phyloP scores from a whole-genome alignment of 2,329 filamentous ascomycete genomes.

The Cephalotrichum gorgonifer region DNA sequence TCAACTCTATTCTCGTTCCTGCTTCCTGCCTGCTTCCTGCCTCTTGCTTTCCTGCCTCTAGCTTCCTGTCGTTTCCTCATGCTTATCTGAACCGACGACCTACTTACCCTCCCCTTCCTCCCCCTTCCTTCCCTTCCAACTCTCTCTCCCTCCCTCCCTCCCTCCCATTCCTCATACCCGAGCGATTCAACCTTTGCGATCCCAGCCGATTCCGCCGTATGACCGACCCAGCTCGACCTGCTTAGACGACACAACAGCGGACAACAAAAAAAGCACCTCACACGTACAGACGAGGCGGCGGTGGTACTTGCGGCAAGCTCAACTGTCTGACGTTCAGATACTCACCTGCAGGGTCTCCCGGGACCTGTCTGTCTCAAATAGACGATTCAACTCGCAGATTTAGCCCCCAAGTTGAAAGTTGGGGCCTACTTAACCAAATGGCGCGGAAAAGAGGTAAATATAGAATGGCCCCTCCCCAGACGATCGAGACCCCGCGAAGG shows the following conservation, averaged over 20 bases:
- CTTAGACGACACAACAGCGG: background rate
- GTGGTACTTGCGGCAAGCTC: background rate
- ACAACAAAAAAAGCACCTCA: background rate
- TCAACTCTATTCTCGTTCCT: background rate
- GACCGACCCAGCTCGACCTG: background rate
- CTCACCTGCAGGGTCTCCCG: no score
- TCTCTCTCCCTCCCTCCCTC: background rate
- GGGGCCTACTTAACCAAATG: background rate
- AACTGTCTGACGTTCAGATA: background rate
- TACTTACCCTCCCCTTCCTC: no score
- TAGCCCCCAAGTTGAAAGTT: background rate
- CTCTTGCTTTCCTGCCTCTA: no score
- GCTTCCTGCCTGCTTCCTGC: background rate
- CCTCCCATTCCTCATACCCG: background rate
- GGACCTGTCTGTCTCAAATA: no score
- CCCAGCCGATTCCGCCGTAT: background rate
- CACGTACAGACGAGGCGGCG: background rate
- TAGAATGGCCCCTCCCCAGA: background rate
- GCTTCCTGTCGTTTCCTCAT: background rate
- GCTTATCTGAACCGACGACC: background rate
- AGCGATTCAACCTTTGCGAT: background rate
- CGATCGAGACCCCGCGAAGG: no score
- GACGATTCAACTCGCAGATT: background rate
- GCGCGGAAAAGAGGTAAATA: slow-evolving; percentile 3
- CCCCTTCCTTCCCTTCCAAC: background rate